Percentiles rank a stretch among this genome's conserved stretches.
These are phyloP conservation scores for Talaromyces sp. DNA, from an alignment of 2,329 filamentous ascomycete species.

Conservation along the genomic window DNA sequence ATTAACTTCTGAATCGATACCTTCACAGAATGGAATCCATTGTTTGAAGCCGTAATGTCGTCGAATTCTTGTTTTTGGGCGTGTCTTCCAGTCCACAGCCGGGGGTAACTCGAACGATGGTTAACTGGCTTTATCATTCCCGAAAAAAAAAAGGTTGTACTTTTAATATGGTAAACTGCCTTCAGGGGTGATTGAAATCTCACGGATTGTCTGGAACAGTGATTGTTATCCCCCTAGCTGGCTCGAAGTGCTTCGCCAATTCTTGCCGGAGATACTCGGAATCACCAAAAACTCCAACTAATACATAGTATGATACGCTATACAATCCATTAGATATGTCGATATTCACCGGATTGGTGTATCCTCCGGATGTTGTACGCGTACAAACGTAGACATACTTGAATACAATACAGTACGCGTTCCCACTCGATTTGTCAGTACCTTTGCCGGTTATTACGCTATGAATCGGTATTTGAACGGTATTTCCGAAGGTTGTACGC, in stretches of 20 bases:
- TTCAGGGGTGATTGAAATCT: neutral
- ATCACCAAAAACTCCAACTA: constrained; percentile 23
- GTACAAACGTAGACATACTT: too few relatives aligned
- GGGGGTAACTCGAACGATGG: neutral
- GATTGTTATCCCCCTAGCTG: neutral
- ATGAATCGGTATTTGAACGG: too few relatives aligned
- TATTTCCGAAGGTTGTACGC: too few relatives aligned
- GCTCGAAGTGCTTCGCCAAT: constrained; percentile 8
- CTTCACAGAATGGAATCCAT: neutral
- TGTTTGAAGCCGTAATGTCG: neutral
- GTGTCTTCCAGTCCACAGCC: neutral
- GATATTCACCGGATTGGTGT: too few relatives aligned
- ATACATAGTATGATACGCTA: constrained; percentile 19
- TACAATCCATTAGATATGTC: neutral
- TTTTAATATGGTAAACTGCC: neutral
- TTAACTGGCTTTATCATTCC: neutral
- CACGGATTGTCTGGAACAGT: neutral
- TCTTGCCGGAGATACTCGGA: constrained; percentile 21
- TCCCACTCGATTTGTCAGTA: too few relatives aligned
- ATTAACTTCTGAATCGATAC: neutral
- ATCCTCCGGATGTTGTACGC: too few relatives aligned
- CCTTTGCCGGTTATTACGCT: too few relatives aligned
- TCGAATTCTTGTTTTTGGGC: neutral
- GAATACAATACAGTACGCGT: too few relatives aligned
- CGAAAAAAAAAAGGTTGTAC: neutral